A percentile compares a stretch with the other conserved stretches of the same genome.
phyloP scores from a whole-genome alignment of 306 rosid genomes.

The Elaeagnus macrophylla region DNA sequence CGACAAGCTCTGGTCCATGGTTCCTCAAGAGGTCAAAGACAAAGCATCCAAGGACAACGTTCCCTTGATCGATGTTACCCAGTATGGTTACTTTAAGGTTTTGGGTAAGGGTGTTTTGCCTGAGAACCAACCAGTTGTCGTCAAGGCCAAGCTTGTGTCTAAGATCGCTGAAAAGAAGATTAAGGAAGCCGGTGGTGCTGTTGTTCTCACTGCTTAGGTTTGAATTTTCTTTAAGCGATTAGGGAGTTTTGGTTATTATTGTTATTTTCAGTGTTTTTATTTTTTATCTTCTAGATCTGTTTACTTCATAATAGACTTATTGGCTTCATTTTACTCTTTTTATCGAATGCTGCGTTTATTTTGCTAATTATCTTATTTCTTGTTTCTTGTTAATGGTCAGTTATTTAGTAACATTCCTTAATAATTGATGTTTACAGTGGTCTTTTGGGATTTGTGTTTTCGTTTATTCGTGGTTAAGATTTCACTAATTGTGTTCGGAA shows the following conservation, averaged over 20 bases:
- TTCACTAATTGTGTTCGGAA: no score
- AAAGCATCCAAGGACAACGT: slow-evolving; percentile 55
- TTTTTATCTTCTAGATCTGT: background rate
- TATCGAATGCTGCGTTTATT: background rate
- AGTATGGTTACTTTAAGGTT: slow-evolving; percentile 59
- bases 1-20: slow-evolving; percentile 66
- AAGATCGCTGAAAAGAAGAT: slow-evolving; percentile 86
- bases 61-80: slow-evolving; percentile 62
- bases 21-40: slow-evolving; percentile 62
- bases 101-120: slow-evolving; percentile 69
- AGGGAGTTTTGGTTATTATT: slow-evolving; percentile 4
- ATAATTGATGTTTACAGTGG: no score
- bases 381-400: no score
- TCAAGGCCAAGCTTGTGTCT: slow-evolving; percentile 72
- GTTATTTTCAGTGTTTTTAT: background rate
- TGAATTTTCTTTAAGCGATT: background rate
- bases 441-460: no score
- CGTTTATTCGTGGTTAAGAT: no score
- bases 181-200: slow-evolving; percentile 84
- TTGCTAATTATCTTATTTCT: background rate
- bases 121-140: slow-evolving; percentile 48
- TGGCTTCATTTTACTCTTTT: no score
- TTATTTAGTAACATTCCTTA: no score
- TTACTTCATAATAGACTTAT: no score
- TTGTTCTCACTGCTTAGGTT: slow-evolving; percentile 71